Evolutionary conservation across 2,329 filamentous ascomycete species (phyloP), one percentile per base, ranked within the genome.

Genomic region (Penicillium sp.): DNA sequence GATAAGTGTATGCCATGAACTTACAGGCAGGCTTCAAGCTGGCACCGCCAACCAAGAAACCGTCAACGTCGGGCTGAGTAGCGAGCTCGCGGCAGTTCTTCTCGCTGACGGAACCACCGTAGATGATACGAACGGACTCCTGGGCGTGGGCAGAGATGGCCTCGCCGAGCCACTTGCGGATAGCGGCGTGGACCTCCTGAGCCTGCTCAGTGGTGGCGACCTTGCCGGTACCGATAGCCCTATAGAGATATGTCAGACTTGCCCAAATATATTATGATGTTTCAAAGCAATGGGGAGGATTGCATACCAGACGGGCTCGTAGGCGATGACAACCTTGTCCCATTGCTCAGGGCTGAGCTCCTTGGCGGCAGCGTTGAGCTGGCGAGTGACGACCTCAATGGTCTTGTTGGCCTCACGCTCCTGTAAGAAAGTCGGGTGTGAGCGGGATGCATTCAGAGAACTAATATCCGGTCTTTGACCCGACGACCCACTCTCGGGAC

Each of bases 61-160:
- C 94, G 76, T 99, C 94, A 75, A 99, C 96, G 77, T 99, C 94
- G 61, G 84, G 75, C 84, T 97, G 86, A 82, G 91, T 93, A 74
- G 89, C 86, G 68, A 99, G 84, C 62, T 97, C 93, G 71, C 82
- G 84, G 83, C 90, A 95, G 86, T 99, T 99, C 89, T 97, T 97
- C 84, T 96, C 94, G 74, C 83, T 95, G 69, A 99, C 94, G 69
- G 89, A 94, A 72, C 94, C 94, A 64, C 94, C 94, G 78, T 99
- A 99, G 73, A 99, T 87, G 74, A 99, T 90, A 68, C 94, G 86
- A 59, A 92, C 96, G 79, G 88, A 85, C 61, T 96, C 91, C 43
- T 91, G 85, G 53, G 88, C 90, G 73, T 89, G 82, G 70, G 84
- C 79, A 61, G 95, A 90, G 67, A 92, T 83, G 69, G 86, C 83